Evolutionary conservation across 106 monocot genomes (phyloP).

Genomic region (Dactylorhiza incarnata): DNA sequence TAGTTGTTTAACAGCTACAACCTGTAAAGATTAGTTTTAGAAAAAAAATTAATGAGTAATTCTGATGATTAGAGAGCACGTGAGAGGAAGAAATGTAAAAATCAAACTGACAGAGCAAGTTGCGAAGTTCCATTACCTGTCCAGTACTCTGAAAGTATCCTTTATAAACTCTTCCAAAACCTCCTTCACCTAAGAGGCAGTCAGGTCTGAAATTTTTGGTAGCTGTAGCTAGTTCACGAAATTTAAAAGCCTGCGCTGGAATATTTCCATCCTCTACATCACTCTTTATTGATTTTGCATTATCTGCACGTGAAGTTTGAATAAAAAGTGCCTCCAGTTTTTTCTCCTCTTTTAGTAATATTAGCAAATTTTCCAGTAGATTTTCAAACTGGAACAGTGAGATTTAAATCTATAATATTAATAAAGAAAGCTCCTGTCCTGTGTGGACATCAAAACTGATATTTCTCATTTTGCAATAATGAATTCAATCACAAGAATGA

Average conservation of each 20-base stretch:
- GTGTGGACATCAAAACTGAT: no score
- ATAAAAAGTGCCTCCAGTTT: no score
- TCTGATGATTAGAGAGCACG: no score
- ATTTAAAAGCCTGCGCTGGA: conserved; percentile 47
- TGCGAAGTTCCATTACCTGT: conserved; percentile 11
- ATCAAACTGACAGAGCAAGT: not conserved
- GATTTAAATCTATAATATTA: no score
- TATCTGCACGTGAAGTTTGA: no score
- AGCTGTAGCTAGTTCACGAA: conserved; percentile 43
- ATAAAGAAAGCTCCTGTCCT: no score
- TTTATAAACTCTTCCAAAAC: conserved; percentile 53
- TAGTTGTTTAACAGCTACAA: conserved; percentile 9
- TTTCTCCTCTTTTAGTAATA: no score
- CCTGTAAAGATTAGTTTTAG: not conserved
- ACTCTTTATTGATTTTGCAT: not conserved
- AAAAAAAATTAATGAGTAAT: not conserved
- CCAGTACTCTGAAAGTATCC: conserved; percentile 24
- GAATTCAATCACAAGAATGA: no score
- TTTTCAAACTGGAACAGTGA: no score
- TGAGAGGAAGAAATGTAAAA: not conserved
- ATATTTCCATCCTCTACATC: conserved; percentile 13
- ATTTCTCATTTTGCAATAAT: no score
- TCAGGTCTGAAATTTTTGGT: conserved; percentile 48
- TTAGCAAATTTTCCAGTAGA: no score
- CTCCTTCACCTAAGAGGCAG: conserved; percentile 53